Percentiles rank a stretch among this genome's conserved stretches.
phyloP scores from a whole-genome alignment of 495 filamentous ascomycete species.

The Sphaerosporella brunnea region DNA sequence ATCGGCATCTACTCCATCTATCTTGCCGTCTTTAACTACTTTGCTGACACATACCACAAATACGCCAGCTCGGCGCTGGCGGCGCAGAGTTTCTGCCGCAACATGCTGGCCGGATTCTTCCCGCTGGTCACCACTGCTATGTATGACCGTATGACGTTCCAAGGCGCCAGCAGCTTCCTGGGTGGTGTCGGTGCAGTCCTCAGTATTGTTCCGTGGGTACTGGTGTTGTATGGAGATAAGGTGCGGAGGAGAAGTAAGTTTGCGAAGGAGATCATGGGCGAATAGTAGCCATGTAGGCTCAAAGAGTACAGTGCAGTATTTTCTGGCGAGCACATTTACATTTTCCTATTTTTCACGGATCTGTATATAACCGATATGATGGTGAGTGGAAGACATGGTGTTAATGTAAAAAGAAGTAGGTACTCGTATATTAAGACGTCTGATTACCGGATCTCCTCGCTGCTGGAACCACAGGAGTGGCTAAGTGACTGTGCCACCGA shows the following conservation, averaged over 20 bases:
- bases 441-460: no score
- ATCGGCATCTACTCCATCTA: constrained; percentile 85
- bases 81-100: constrained; percentile 67
- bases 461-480: no score
- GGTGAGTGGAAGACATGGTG: not conserved
- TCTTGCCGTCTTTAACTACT: constrained; percentile 80
- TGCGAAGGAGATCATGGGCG: constrained; percentile 3
- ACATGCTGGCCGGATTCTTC: constrained; percentile 68
- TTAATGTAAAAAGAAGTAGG: not conserved
- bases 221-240: constrained; percentile 60
- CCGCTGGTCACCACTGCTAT: constrained; percentile 56
- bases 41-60: constrained; percentile 75
- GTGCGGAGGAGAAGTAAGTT: constrained; percentile 51
- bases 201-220: constrained; percentile 68
- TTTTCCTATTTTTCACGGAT: not conserved
- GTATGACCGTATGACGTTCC: constrained; percentile 53
- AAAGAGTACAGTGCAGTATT: not conserved
- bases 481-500: no score
- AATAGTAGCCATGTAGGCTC: not conserved
- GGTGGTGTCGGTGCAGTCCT: constrained; percentile 55
- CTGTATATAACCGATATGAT: not conserved
- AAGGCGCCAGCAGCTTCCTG: constrained; percentile 55
- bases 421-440: no score
- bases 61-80: constrained; percentile 78
- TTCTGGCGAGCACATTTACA: not conserved